These are phyloP conservation scores for Globisporangium nodosum DNA, from an alignment of 352 stramenopile species.

Conservation along the genomic window DNA sequence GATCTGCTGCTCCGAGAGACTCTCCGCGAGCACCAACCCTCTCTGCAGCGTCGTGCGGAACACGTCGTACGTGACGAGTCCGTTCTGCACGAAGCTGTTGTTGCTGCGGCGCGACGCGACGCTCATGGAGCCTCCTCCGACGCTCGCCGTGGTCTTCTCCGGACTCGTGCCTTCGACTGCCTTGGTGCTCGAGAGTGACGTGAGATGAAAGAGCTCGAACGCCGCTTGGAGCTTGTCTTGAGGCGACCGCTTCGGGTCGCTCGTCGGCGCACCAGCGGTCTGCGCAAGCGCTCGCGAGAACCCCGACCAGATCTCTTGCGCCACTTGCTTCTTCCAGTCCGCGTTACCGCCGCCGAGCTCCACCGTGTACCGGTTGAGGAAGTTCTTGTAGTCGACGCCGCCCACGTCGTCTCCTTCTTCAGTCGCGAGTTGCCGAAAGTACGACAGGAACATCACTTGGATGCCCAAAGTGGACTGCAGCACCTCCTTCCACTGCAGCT, in stretches of 20 bases:
- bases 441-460: slow-evolving; percentile 60
- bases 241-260: slow-evolving; percentile 39
- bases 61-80: slow-evolving; percentile 68
- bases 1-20: slow-evolving; percentile 86
- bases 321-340: slow-evolving; percentile 61
- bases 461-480: slow-evolving; percentile 59
- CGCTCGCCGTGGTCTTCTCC: background rate
- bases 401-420: slow-evolving; percentile 25
- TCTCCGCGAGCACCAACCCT: slow-evolving; percentile 44
- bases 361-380: slow-evolving; percentile 70
- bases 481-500: slow-evolving; percentile 62
- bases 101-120: slow-evolving; percentile 31
- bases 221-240: slow-evolving; percentile 64
- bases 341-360: slow-evolving; percentile 51
- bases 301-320: slow-evolving; percentile 65
- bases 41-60: slow-evolving; percentile 69
- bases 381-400: slow-evolving; percentile 64
- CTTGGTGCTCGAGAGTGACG: background rate
- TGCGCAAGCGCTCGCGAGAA: slow-evolving; percentile 54
- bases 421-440: slow-evolving; percentile 59
- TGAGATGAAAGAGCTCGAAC: slow-evolving; percentile 60
- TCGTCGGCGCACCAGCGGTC: slow-evolving; percentile 16
- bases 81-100: slow-evolving; percentile 43
- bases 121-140: slow-evolving; percentile 1
- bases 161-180: background rate